Evolutionary conservation across 768 basidiomycete genomes (phyloP), one percentile per base, ranked within the genome.

Genomic region (Cytidiella melzeri): DNA sequence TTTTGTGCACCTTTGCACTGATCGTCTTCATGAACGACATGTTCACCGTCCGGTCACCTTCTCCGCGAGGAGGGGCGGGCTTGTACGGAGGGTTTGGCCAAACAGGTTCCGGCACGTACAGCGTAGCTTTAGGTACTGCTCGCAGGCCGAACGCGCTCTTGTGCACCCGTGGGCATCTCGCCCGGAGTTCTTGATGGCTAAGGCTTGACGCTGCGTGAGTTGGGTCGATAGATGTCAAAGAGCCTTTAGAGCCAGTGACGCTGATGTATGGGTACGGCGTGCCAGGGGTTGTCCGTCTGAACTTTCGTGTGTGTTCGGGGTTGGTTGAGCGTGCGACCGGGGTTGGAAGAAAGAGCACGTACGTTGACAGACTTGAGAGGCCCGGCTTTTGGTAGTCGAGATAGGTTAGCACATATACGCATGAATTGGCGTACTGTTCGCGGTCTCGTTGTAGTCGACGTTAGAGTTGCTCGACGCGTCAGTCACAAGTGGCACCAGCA

Each of bases 271-370:
- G 21, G 47, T 9, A 1, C 18, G 55, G 18, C 15, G 65, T 62
- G 7, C 74, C 76, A 0, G 72, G 74, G 3, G 67, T 71, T 47
- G 73, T 72, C 36, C 65, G 58, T 21, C 65, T 67, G 56, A 71
- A 74, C 75, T 76, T 42, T 5, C 34, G 25, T 13, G 18, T 6
- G 26, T 7, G 30, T 15, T 7, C 15, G 30, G 15, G 15, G 7
- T 28, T 42, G 41, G 34, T n/a, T n/a, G 37, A 19, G 13, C 24
- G 27, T 47, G 39, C 39, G 7, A 45, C 15, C 3, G 9, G 6
- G 20, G 12, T 4, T 37, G 28, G 12, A 27, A 20, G 26, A 40
- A 7, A 41, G 12, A 12, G 34, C 20, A 51, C 69, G 38, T 19
- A 74, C 74, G 42, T 68, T 62, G 10, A 75, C 51, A 4, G 69